A percentile compares a stretch with the other conserved stretches of the same genome.
These are phyloP conservation scores for Talaromyces verruculosus DNA, from an alignment of 2,329 filamentous ascomycete genomes.

Conservation along the genomic window DNA sequence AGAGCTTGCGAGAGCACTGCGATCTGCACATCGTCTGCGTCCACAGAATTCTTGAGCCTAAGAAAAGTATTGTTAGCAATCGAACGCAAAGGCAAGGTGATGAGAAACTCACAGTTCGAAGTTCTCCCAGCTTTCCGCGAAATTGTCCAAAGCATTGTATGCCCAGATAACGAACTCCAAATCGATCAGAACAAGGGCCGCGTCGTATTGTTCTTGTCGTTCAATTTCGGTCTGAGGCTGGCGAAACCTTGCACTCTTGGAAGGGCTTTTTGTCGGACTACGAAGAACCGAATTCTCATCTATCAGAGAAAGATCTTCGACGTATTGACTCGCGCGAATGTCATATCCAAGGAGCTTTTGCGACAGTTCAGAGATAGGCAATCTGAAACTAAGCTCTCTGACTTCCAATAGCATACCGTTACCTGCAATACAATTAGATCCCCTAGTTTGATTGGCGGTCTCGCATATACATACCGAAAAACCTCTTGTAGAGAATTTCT, in stretches of 20 bases:
- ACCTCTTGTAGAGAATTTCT: constrained; percentile 74
- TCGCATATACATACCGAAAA: constrained; percentile 67
- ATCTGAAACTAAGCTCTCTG: constrained; percentile 52
- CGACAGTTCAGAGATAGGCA: constrained; percentile 52
- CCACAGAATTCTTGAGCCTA: constrained; percentile 27
- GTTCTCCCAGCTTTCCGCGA: constrained; percentile 56
- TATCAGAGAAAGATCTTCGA: constrained; percentile 28
- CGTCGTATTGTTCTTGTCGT: constrained; percentile 20
- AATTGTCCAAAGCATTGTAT: constrained; percentile 67
- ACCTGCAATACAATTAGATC: constrained; percentile 30
- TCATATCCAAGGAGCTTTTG: constrained; percentile 43
- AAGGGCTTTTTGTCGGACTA: constrained; percentile 36
- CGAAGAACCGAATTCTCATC: constrained; percentile 30
- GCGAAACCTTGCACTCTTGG: constrained; percentile 25
- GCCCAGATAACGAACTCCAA: constrained; percentile 66
- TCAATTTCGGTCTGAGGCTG: constrained; percentile 28
- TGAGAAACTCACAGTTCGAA: constrained; percentile 40
- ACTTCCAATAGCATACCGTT: constrained; percentile 54
- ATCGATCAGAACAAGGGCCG: constrained; percentile 64
- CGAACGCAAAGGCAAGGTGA: neutral
- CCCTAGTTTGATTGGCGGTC: constrained; percentile 25
- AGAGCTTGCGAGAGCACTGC: constrained; percentile 58
- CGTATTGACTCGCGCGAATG: constrained; percentile 30
- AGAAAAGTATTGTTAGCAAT: constrained; percentile 17
- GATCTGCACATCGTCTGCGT: constrained; percentile 30